A percentile compares a stretch with the other conserved stretches of the same genome.
Evolutionary conservation across 2,329 filamentous ascomycete species (phyloP).

Genomic region (Neophaeococcomyces aloes): DNA sequence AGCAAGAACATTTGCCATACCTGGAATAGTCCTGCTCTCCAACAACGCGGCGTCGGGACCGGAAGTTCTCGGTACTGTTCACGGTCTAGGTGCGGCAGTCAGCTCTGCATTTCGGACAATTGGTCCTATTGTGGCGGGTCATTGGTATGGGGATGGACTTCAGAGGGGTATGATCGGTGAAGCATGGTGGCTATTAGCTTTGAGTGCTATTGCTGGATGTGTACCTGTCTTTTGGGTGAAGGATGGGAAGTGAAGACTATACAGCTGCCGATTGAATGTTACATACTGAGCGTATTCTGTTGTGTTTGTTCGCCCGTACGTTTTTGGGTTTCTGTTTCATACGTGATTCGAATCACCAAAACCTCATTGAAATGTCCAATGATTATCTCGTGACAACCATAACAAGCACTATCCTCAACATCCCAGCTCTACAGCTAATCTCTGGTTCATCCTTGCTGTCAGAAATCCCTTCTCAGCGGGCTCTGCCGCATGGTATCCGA

Average conservation of each 20-base stretch:
- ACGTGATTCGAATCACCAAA: no score
- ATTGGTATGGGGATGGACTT: slow-evolving; percentile 46
- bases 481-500: no score
- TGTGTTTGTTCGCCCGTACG: no score
- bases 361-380: no score
- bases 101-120: slow-evolving; percentile 47
- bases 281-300: no score
- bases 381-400: no score
- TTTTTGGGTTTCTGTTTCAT: no score
- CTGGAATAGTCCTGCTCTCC: slow-evolving; percentile 48
- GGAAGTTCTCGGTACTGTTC: slow-evolving; percentile 48
- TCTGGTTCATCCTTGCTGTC: no score
- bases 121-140: slow-evolving; percentile 46
- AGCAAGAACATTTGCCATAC: slow-evolving; percentile 59
- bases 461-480: no score
- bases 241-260: slow-evolving; percentile 44
- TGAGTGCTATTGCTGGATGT: slow-evolving; percentile 48
- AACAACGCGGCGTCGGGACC: slow-evolving; percentile 53
- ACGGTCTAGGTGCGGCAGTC: slow-evolving; percentile 48
- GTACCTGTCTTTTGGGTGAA: slow-evolving; percentile 50
- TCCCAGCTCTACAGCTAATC: no score
- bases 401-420: no score
- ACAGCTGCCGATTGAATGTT: no score
- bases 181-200: slow-evolving; percentile 47
- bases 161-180: slow-evolving; percentile 45